A percentile compares a stretch with the other conserved stretches of the same genome.
Conservation (phyloP, 108 stramenopile genomes). For the Skeletonema potamos region DNA sequence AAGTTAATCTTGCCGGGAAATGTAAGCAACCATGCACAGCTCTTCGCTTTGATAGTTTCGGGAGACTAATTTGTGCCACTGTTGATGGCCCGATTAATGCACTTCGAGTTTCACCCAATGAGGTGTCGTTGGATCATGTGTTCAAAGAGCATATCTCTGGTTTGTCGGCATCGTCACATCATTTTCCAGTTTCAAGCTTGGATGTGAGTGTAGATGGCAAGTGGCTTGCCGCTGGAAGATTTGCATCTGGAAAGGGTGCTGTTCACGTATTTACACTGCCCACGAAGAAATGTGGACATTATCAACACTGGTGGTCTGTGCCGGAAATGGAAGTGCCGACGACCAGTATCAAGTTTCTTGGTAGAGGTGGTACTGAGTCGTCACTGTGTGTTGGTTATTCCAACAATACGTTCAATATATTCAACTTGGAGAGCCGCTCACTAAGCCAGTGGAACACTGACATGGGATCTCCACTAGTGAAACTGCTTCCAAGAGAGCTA, state of each 20-base stretch:
- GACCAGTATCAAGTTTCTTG: slow-evolving; percentile 61
- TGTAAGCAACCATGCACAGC: slow-evolving; percentile 36
- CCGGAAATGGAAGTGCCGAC: slow-evolving; percentile 60
- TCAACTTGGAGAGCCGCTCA: slow-evolving; percentile 50
- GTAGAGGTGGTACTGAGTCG: slow-evolving; percentile 26
- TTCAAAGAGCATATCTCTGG: slow-evolving; percentile 34
- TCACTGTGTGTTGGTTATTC: slow-evolving; percentile 70
- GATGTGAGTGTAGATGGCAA: slow-evolving; percentile 54
- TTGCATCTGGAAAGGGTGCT: slow-evolving; percentile 40
- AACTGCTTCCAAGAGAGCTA: slow-evolving; percentile 62
- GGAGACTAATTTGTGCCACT: slow-evolving; percentile 47
- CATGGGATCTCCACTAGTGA: slow-evolving; percentile 56
- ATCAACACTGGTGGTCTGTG: slow-evolving; percentile 74
- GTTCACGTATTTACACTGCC: slow-evolving; percentile 53
- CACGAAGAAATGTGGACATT: slow-evolving; percentile 14
- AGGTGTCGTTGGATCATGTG: slow-evolving; percentile 25
- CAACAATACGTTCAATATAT: slow-evolving; percentile 64
- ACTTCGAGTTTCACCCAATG: slow-evolving; percentile 17
- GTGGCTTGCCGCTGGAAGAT: slow-evolving; percentile 60
- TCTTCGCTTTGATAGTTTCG: slow-evolving; percentile 30
- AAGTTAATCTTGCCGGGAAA: slow-evolving; percentile 26
- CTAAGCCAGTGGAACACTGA: slow-evolving; percentile 74
- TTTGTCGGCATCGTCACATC: slow-evolving; percentile 19
- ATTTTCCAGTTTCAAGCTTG: slow-evolving; percentile 30
- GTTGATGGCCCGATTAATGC: slow-evolving; percentile 41